Evolutionary conservation across 768 basidiomycete species (phyloP).

Genomic region (Daedaleopsis nitida): DNA sequence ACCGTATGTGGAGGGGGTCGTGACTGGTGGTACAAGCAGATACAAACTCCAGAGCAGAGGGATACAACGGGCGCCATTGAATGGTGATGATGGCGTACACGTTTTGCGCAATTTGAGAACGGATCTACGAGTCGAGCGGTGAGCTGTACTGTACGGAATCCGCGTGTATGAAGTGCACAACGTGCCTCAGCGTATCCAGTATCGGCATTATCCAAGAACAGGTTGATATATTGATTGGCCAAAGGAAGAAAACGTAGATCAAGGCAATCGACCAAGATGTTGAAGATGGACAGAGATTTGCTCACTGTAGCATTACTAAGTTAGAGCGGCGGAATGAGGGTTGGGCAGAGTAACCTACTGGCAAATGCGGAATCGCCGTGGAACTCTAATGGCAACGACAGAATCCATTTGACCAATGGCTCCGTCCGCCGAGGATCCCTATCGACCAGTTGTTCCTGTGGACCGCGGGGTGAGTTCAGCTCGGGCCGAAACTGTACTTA

Average conservation of each 20-base stretch:
- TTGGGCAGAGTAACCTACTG: slow-evolving; percentile 47
- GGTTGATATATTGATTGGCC: slow-evolving; percentile 66
- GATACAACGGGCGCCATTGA: slow-evolving; percentile 72
- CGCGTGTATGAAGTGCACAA: background rate
- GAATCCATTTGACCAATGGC: slow-evolving; percentile 75
- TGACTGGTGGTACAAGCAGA: slow-evolving; percentile 48
- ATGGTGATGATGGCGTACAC: slow-evolving; percentile 58
- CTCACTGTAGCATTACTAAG: slow-evolving; percentile 52
- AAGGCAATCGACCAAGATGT: slow-evolving; percentile 64
- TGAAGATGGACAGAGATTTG: slow-evolving; percentile 69
- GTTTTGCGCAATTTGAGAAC: slow-evolving; percentile 67
- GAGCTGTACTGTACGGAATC: background rate
- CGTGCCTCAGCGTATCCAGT: slow-evolving; percentile 85
- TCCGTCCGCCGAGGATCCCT: slow-evolving; percentile 81
- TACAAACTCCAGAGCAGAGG: slow-evolving; percentile 55
- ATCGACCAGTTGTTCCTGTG: slow-evolving; percentile 48
- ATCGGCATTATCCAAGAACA: slow-evolving; percentile 75
- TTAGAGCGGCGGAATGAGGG: slow-evolving; percentile 8
- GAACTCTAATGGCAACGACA: slow-evolving; percentile 78
- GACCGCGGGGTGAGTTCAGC: background rate
- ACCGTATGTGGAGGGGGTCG: slow-evolving; percentile 71
- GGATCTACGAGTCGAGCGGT: slow-evolving; percentile 47
- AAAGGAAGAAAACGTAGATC: slow-evolving; percentile 67
- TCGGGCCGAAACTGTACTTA: background rate
- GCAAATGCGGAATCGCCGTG: slow-evolving; percentile 85